Percentiles rank a stretch among this genome's conserved stretches.
Conservation (phyloP, 208 protist genomes). For the Crithidia brevicula region DNA sequence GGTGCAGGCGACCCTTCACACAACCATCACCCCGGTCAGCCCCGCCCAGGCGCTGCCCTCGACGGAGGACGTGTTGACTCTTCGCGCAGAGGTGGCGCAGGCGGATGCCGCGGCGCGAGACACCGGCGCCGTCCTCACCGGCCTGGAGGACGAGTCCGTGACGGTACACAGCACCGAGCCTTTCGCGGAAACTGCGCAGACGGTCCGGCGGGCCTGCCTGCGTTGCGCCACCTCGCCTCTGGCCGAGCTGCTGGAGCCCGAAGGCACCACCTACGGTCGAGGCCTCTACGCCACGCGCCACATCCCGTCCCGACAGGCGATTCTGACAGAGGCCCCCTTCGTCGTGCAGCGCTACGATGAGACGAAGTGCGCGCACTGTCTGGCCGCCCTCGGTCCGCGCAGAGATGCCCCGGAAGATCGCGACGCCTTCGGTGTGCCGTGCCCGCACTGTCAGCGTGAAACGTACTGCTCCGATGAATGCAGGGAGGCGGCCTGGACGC, state of each 20-base stretch:
- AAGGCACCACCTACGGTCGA: slow-evolving; percentile 59
- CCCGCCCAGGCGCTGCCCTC: neutral
- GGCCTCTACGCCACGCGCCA: slow-evolving; percentile 69
- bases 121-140: neutral
- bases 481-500: slow-evolving; percentile 66
- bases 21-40: neutral
- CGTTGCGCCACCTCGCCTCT: slow-evolving; percentile 30
- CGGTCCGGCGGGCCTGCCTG: slow-evolving; percentile 28
- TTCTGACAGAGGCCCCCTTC: slow-evolving; percentile 68
- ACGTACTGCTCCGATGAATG: slow-evolving; percentile 77
- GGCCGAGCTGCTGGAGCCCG: slow-evolving; percentile 66
- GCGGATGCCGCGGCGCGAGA: neutral
- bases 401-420: neutral
- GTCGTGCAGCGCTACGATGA: slow-evolving; percentile 61
- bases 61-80: slow-evolving; percentile 19
- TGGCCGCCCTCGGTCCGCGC: slow-evolving; percentile 34
- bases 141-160: slow-evolving; percentile 29
- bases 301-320: slow-evolving; percentile 41
- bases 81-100: slow-evolving; percentile 16
- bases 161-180: slow-evolving; percentile 19
- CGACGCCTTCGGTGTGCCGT: slow-evolving; percentile 33
- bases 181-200: neutral
- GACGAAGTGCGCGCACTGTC: slow-evolving; percentile 76
- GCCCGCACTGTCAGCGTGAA: slow-evolving; percentile 59
- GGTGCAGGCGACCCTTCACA: slow-evolving; percentile 1